Evolutionary conservation across 768 basidiomycete species (phyloP).

Genomic region (Hericium rajendrae): DNA sequence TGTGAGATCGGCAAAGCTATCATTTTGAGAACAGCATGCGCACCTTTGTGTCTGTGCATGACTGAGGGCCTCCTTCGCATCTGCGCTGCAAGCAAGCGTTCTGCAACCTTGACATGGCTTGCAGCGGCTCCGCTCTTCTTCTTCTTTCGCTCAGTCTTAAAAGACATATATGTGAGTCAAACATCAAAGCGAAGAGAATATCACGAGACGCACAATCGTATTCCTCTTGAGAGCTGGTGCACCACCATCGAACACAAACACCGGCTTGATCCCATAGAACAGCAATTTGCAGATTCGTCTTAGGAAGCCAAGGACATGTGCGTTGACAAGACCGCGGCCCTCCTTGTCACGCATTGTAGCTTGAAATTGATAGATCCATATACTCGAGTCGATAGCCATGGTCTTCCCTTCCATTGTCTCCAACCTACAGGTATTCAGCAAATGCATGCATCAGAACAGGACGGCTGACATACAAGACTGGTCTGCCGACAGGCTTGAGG

Average conservation of each 20-base stretch:
- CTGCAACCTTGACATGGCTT: conserved; percentile 81
- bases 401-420: conserved; percentile 93
- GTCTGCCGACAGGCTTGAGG: conserved; percentile 85
- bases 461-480: conserved; percentile 61
- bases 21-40: conserved; percentile 13
- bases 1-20: neutral
- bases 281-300: conserved; percentile 89
- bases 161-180: conserved; percentile 5
- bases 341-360: conserved; percentile 99
- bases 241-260: conserved; percentile 98
- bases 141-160: conserved; percentile 74
- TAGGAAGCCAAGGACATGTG: conserved; percentile 86
- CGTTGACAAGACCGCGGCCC: conserved; percentile 81
- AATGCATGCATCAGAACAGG: neutral
- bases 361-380: conserved; percentile 99
- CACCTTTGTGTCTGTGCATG: conserved; percentile 40
- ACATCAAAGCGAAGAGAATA: neutral
- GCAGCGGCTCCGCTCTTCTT: conserved; percentile 87
- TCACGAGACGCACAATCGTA: conserved; percentile 60
- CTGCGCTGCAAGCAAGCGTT: conserved; percentile 87
- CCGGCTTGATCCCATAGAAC: conserved; percentile 96
- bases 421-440: conserved; percentile 31
- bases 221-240: conserved; percentile 83
- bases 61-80: conserved; percentile 83
- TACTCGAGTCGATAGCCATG: conserved; percentile 96